Percentiles rank a stretch among this genome's conserved stretches.
phyloP scores from a whole-genome alignment of 805 yeast genomes.

The Candida chilensis region DNA sequence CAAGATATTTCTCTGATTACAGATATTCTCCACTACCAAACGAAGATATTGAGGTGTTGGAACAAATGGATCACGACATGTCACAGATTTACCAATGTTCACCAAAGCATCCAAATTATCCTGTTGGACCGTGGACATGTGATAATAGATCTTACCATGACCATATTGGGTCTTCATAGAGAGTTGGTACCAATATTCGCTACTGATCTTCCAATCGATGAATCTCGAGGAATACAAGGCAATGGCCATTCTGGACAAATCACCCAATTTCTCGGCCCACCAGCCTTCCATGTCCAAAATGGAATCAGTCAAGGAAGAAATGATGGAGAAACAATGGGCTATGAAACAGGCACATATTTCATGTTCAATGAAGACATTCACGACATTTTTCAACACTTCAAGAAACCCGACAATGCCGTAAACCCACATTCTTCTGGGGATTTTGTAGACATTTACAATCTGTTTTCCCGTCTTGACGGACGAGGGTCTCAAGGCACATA shows the following conservation, averaged over 20 bases:
- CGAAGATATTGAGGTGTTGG: constrained; percentile 75
- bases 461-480: constrained; percentile 69
- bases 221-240: constrained; percentile 72
- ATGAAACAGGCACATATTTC: constrained; percentile 73
- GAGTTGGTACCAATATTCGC: constrained; percentile 75
- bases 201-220: constrained; percentile 79
- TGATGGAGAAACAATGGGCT: constrained; percentile 58
- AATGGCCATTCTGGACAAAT: constrained; percentile 79
- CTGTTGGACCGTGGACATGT: constrained; percentile 80
- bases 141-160: constrained; percentile 81
- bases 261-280: constrained; percentile 87
- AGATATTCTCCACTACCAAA: constrained; percentile 71
- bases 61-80: constrained; percentile 75
- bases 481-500: constrained; percentile 60
- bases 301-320: constrained; percentile 44
- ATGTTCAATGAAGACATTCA: constrained; percentile 66
- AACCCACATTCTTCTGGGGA: constrained; percentile 77
- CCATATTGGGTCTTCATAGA: constrained; percentile 72
- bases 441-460: constrained; percentile 67
- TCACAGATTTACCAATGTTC: constrained; percentile 69
- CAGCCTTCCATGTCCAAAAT: constrained; percentile 51
- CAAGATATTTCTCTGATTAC: constrained; percentile 52
- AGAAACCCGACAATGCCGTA: constrained; percentile 77
- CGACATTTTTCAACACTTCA: constrained; percentile 68
- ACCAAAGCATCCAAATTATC: constrained; percentile 70